A percentile compares a stretch with the other conserved stretches of the same genome.
phyloP scores from a whole-genome alignment of 2,329 filamentous ascomycete genomes.

The Aspergillus ochraceoroseus region DNA sequence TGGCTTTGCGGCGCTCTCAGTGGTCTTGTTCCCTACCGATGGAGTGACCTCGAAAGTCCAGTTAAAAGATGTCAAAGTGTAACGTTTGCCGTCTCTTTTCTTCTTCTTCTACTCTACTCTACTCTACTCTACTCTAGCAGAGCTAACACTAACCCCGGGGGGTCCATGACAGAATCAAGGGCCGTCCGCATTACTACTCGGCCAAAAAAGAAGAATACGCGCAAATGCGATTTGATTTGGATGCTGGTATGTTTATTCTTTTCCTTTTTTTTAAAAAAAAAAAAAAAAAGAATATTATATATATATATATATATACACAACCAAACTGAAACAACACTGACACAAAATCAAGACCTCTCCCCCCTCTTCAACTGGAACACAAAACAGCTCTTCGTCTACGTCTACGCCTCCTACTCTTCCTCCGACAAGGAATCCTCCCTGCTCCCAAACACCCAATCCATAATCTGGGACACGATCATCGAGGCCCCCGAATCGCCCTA shows the following conservation, averaged over 20 bases:
- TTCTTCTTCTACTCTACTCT: constrained; percentile 2
- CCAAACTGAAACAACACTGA: not conserved
- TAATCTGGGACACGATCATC: constrained; percentile 97
- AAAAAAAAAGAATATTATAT: no score
- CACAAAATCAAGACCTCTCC: constrained; percentile 59
- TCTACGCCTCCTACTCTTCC: constrained; percentile 67
- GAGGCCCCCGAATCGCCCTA: constrained; percentile 54
- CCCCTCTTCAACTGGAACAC: constrained; percentile 99
- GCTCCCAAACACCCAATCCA: constrained; percentile 53
- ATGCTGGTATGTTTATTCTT: constrained; percentile 54
- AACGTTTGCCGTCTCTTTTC: constrained; percentile 33
- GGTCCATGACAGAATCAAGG: constrained; percentile 63
- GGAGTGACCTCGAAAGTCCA: constrained; percentile 51
- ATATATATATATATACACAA: no score
- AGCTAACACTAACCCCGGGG: no score
- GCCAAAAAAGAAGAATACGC: constrained; percentile 93
- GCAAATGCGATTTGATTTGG: constrained; percentile 85
- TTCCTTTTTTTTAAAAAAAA: not conserved
- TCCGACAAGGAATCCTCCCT: constrained; percentile 24
- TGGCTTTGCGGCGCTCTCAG: constrained; percentile 72
- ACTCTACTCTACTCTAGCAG: no score
- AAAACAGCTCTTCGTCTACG: constrained; percentile 94
- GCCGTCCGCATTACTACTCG: constrained; percentile 93
- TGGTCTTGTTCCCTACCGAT: constrained; percentile 55
- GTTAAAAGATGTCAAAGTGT: constrained; percentile 74